A percentile compares a stretch with the other conserved stretches of the same genome.
Conservation (phyloP, 805 yeast species). For the Schwanniomyces occidentalis region DNA sequence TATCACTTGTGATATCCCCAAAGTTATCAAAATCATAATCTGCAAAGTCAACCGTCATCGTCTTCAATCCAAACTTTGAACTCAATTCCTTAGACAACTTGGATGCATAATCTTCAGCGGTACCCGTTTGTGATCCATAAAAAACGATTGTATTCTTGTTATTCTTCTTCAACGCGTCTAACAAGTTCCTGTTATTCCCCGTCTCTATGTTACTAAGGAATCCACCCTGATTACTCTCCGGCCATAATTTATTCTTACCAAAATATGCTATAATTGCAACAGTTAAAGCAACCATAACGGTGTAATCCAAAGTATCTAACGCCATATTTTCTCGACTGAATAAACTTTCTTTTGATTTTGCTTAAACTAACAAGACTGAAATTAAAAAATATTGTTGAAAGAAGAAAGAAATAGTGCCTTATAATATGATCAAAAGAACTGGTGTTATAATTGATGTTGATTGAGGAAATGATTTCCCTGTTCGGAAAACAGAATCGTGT, state of each 20-base stretch:
- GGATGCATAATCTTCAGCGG: slow-evolving; percentile 95
- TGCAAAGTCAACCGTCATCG: slow-evolving; percentile 85
- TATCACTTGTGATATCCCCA: slow-evolving; percentile 59
- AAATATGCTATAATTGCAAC: slow-evolving; percentile 67
- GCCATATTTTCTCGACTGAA: slow-evolving; percentile 39
- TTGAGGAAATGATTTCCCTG: no score
- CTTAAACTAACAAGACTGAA: no score
- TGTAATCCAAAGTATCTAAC: slow-evolving; percentile 69
- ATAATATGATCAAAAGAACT: no score
- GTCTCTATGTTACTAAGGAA: slow-evolving; percentile 25
- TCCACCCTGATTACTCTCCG: slow-evolving; percentile 37
- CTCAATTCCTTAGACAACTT: slow-evolving; percentile 87
- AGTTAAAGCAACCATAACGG: slow-evolving; percentile 65
- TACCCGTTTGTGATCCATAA: slow-evolving; percentile 97
- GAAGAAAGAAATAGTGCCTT: no score
- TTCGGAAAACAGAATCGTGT: no score
- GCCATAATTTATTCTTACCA: slow-evolving; percentile 55
- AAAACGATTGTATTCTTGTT: slow-evolving; percentile 77
- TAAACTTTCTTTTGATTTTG: no score
- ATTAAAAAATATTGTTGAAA: no score
- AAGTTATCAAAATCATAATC: slow-evolving; percentile 83
- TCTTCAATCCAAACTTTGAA: slow-evolving; percentile 74
- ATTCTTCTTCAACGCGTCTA: slow-evolving; percentile 55
- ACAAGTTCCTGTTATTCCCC: slow-evolving; percentile 55
- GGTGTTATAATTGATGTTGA: no score